Evolutionary conservation across 192 early-diverging fungal genomes (phyloP).

Genomic region (Linnemannia schmuckeri): DNA sequence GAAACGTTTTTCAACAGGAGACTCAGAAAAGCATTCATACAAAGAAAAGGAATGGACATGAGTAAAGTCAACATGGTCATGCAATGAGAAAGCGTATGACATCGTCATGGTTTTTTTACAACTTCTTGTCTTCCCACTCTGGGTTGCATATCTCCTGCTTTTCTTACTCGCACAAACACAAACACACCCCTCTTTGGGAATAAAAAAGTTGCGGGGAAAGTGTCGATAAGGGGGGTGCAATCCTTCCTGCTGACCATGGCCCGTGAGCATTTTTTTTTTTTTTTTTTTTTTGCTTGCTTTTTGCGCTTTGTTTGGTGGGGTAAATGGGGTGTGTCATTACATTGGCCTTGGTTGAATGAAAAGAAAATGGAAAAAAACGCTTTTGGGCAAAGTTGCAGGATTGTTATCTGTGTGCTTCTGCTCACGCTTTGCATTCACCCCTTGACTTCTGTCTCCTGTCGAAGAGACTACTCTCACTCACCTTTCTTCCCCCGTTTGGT

Average conservation of each 20-base stretch:
- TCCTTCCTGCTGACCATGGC: constrained; percentile 13
- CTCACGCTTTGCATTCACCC: too few species aligned
- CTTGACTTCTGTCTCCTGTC: neutral
- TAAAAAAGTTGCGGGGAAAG: neutral
- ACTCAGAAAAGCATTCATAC: too few species aligned
- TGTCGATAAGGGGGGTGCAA: neutral
- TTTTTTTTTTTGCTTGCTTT: neutral
- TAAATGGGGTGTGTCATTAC: neutral
- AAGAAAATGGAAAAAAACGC: neutral
- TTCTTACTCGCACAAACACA: too few species aligned
- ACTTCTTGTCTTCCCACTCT: too few species aligned
- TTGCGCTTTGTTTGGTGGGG: neutral
- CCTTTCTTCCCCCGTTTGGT: neutral
- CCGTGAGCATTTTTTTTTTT: neutral
- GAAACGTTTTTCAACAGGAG: neutral
- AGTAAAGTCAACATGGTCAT: too few species aligned
- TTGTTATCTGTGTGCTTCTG: neutral
- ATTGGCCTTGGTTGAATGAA: neutral
- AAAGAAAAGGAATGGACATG: too few species aligned
- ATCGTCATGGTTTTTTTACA: too few species aligned
- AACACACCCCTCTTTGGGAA: too few species aligned
- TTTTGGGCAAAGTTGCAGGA: neutral
- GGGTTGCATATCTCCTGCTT: too few species aligned
- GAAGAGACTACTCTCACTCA: neutral
- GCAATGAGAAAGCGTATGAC: too few species aligned